Evolutionary conservation across 495 filamentous ascomycete species (phyloP), one percentile per base, ranked within the genome.

Genomic region (Podospora appendiculata): DNA sequence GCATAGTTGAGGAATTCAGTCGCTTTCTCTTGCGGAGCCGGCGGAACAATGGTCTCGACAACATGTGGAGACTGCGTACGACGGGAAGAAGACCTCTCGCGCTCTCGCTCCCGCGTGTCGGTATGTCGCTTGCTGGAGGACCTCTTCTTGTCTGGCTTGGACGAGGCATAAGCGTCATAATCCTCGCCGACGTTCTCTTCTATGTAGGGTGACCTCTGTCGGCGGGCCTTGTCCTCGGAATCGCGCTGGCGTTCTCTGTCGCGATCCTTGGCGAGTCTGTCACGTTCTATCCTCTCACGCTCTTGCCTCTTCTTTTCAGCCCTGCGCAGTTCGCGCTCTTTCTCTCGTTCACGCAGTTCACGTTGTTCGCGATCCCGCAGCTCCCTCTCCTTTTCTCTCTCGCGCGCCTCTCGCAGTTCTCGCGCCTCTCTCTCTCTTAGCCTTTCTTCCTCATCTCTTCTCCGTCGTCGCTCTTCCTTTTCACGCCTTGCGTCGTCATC

Each of bases 91-190:
- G 64, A 61, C 8, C 62, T 55, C 48, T 62, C 61, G 16, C 51
- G 53, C 17, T 61, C 58, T 11, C 43, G 55, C 45, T 59, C 57
- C 7, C 60, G 65, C 54, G 33, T 42, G 58, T 71, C 56, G 34
- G 54, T 47, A 18, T 67, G 60, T 54, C 72, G 70, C 59, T 66
- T 64, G 53, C 60, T 70, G 41, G 62, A 66, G 10, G 70, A 66
- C 54, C 66, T 69, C 58, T 74, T 74, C 63, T 68, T 73, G 16
- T 74, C 70, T 3, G 56, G 42, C 47, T 67, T 67, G 17, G 64
- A 32, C 11, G 59, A 51, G 39, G 52, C 41, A 3, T 55, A 60
- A 8, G 43, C 49, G 17, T 72, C 66, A 19, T 70, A 64, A 19
- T 72, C 67, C 1, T 66, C 64, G 3, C 58, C 60, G 18, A 45